Conservation (phyloP, 331 rosid genomes). For the Arachis monticola region DNA sequence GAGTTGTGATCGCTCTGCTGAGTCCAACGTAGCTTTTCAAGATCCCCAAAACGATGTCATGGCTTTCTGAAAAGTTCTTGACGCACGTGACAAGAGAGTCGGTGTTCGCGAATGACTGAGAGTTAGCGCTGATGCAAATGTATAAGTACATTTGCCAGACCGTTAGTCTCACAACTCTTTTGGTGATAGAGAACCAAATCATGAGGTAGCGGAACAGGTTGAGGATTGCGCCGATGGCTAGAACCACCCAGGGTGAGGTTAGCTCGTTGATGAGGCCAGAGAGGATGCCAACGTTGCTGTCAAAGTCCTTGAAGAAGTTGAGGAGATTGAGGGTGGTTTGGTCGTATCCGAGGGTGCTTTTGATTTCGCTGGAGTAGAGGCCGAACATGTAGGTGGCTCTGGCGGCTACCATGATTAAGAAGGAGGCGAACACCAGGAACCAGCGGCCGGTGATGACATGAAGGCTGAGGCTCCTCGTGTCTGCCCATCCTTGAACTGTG, state of each 20-base stretch:
- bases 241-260: constrained; percentile 76
- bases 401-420: constrained; percentile 70
- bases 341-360: constrained; percentile 55
- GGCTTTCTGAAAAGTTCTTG: constrained; percentile 69
- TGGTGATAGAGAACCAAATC: constrained; percentile 75
- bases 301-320: too few species aligned
- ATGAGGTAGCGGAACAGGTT: constrained; percentile 80
- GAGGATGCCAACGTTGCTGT: too few species aligned
- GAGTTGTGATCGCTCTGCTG: constrained; percentile 73
- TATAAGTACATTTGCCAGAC: constrained; percentile 77
- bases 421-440: constrained; percentile 72
- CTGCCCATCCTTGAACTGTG: constrained; percentile 36
- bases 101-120: constrained; percentile 77
- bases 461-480: constrained; percentile 42
- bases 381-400: constrained; percentile 89
- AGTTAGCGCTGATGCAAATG: constrained; percentile 65
- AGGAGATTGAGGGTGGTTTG: too few species aligned
- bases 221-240: constrained; percentile 56
- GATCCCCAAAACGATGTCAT: constrained; percentile 69
- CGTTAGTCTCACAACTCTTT: constrained; percentile 52
- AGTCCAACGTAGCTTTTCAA: constrained; percentile 79
- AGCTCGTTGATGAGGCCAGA: constrained; percentile 65
- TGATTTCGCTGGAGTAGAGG: constrained; percentile 66
- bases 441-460: constrained; percentile 66
- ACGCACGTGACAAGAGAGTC: constrained; percentile 72